Percentiles rank a stretch among this genome's conserved stretches.
phyloP scores from a whole-genome alignment of 345 rosid genomes.

The Moricandia moricandioides region DNA sequence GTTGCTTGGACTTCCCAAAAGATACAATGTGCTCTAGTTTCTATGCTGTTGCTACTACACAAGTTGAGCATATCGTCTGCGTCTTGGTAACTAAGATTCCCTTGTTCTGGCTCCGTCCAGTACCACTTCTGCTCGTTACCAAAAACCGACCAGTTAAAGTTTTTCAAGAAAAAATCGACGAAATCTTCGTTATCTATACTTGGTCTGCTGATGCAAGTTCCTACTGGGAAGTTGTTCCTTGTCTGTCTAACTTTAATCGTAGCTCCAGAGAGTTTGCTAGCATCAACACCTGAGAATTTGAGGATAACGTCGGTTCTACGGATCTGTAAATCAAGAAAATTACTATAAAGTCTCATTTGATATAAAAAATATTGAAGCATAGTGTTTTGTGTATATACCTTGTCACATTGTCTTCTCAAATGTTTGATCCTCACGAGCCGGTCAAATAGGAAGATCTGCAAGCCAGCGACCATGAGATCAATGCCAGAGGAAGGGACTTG shows the following conservation, averaged over 20 bases:
- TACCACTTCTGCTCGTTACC: constrained; percentile 94
- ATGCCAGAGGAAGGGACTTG: constrained; percentile 82
- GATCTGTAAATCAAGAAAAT: constrained; percentile 44
- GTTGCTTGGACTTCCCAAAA: constrained; percentile 52
- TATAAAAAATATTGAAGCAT: neutral
- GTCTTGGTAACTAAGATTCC: constrained; percentile 68
- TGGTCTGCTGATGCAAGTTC: constrained; percentile 76
- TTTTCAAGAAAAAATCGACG: constrained; percentile 63
- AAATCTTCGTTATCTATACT: constrained; percentile 88
- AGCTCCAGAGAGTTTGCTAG: constrained; percentile 44
- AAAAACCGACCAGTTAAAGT: constrained; percentile 92
- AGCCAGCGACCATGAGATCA: constrained; percentile 80
- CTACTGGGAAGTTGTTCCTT: constrained; percentile 72
- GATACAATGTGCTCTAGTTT: no score
- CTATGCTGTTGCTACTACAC: no score
- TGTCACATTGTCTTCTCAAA: constrained; percentile 60
- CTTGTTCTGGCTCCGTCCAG: constrained; percentile 87
- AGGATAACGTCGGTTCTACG: constrained; percentile 73
- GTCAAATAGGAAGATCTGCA: constrained; percentile 82
- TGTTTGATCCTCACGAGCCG: constrained; percentile 59
- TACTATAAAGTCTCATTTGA: neutral
- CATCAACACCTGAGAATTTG: constrained; percentile 52
- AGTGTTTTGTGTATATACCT: constrained; percentile 43
- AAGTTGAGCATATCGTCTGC: constrained; percentile 82
- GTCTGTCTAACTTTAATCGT: constrained; percentile 57